Evolutionary conservation across 1,284 basidiomycete species (phyloP), one percentile per base, ranked within the genome.

Genomic region (Peniophora sp.): DNA sequence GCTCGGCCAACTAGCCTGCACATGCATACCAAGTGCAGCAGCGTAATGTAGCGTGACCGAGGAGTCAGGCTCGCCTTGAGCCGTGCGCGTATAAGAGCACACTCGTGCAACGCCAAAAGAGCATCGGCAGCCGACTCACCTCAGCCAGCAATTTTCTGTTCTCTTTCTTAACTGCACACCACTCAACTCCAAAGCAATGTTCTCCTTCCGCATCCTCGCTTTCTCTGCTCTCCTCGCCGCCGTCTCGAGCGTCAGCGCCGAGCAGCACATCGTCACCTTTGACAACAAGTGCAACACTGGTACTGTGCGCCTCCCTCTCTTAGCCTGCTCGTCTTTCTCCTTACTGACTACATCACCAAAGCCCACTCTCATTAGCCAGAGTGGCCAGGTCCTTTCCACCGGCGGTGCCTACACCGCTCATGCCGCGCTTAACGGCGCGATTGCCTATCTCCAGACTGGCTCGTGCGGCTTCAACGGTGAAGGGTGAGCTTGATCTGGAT

Each of bases 401-500:
- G 39, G 39, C 39, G 16, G 39, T 22, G 9, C 39, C 9, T 41
- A 9, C 16, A 41, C 39, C 9, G n/a, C 9, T 9, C 8, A n/a
- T 22, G 39, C 9, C 9, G 32, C 19, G 16, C 25, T 46, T 16
- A 8, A 19, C 49, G 45, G 16, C 16, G 16, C 35, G 8, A 23
- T 24, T 22, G 11, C 24, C 12, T 27, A 3, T 10, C 10, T 24
- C 3, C 3, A n/a, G 34, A 11, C 27, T 50, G 52, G 52, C 12
- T 19, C 17, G 20, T 61, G 61, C 38, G 47, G 51, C 8, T 56
- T 54, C 50, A 60, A 61, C 46, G 61, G 60, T 41, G 60, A 61
- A 46, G 20, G 53, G 41, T 61, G 59, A 45, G 53, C 56, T 1
- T 50, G 58, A 8, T 35, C 27, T n/a, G n/a, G n/a, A n/a, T n/a